A percentile compares a stretch with the other conserved stretches of the same genome.
These are phyloP conservation scores for Teratosphaeria gauchensis DNA, from an alignment of 2,329 filamentous ascomycete genomes.

Conservation along the genomic window DNA sequence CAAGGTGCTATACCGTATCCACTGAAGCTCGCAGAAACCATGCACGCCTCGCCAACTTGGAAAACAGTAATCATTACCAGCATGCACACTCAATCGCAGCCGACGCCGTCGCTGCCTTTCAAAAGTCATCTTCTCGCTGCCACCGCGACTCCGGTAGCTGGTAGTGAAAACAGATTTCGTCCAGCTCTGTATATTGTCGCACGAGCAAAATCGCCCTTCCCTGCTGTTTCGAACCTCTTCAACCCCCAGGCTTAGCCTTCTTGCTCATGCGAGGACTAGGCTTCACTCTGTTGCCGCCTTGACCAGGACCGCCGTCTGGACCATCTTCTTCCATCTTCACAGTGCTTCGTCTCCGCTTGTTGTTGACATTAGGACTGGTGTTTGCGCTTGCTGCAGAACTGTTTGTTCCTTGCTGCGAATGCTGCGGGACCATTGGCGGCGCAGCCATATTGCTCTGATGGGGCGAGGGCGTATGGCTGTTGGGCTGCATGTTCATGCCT, in stretches of 20 bases:
- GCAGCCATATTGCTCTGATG: slow-evolving; percentile 35
- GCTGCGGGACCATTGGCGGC: slow-evolving; percentile 47
- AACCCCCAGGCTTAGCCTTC: slow-evolving; percentile 23
- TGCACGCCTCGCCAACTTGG: not conserved
- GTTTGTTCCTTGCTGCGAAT: slow-evolving; percentile 47
- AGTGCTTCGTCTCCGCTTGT: slow-evolving; percentile 51
- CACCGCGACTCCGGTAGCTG: not conserved
- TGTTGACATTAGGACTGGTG: slow-evolving; percentile 48
- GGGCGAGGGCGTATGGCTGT: slow-evolving; percentile 36
- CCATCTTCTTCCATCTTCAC: slow-evolving; percentile 52
- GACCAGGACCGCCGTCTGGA: slow-evolving; percentile 34
- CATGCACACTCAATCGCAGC: not conserved
- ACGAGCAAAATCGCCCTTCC: not conserved
- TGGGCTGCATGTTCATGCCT: slow-evolving; percentile 13
- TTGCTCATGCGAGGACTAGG: slow-evolving; percentile 36
- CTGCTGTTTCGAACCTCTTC: not conserved
- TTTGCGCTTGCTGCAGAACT: slow-evolving; percentile 49
- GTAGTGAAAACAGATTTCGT: not conserved
- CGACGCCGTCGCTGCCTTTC: not conserved
- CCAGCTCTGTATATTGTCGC: not conserved
- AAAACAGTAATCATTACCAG: not conserved
- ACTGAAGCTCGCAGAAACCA: not conserved
- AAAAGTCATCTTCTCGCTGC: not conserved
- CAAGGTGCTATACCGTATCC: slow-evolving; percentile 1
- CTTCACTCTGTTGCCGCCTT: slow-evolving; percentile 40